These are phyloP conservation scores for Sphenostylis stenocarpa DNA, from an alignment of 306 rosid genomes.

Conservation along the genomic window DNA sequence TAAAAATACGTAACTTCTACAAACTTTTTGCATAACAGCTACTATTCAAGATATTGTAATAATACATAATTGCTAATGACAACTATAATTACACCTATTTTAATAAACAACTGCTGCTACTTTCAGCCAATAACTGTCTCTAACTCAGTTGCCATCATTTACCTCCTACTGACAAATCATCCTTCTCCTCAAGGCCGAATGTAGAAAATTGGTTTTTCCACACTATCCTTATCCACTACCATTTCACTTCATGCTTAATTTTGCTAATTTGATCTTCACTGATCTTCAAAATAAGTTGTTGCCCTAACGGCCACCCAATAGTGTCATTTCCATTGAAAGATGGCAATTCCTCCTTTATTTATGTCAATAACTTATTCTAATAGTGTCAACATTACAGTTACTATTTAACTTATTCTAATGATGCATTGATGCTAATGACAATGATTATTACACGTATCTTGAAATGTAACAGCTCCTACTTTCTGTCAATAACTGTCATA, in stretches of 20 bases:
- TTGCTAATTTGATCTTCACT: not conserved
- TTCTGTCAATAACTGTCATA: not conserved
- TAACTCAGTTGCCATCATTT: not conserved
- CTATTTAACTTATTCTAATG: not conserved
- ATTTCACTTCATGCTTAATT: not conserved
- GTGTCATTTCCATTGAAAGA: not conserved
- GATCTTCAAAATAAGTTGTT: not conserved
- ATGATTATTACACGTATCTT: not conserved
- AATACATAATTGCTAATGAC: not conserved
- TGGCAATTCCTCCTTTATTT: not conserved
- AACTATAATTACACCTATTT: not conserved
- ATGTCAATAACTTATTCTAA: not conserved
- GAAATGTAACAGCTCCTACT: not conserved
- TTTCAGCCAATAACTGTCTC: not conserved
- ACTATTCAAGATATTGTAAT: not conserved
- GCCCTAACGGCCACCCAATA: not conserved
- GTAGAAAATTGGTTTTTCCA: not conserved
- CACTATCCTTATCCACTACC: not conserved
- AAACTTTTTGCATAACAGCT: not conserved
- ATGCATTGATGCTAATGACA: not conserved
- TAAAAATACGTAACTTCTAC: not conserved
- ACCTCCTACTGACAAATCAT: not conserved
- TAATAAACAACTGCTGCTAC: not conserved
- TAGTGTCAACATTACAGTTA: not conserved
- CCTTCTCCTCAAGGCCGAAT: not conserved